Evolutionary conservation across 2,329 filamentous ascomycete genomes (phyloP).

Genomic region (Pseudogymnoascus sp.): DNA sequence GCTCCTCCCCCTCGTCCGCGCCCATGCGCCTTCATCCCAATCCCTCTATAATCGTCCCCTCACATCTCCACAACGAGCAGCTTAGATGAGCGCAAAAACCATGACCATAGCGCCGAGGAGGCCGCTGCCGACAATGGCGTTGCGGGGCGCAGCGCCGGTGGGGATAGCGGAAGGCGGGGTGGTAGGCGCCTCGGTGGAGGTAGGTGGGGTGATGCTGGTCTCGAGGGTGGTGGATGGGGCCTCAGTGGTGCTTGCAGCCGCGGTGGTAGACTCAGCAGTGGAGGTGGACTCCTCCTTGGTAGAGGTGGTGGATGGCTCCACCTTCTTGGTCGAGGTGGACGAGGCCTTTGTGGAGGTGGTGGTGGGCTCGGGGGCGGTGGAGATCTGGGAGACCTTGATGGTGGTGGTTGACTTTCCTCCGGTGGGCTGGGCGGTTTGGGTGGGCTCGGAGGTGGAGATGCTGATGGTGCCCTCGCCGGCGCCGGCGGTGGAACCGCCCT

Average conservation of each 20-base stretch:
- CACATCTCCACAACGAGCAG: background rate
- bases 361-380: background rate
- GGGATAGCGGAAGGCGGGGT: background rate
- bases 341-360: background rate
- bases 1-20: background rate
- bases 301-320: background rate
- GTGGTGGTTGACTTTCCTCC: background rate
- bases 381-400: background rate
- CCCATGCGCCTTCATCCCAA: background rate
- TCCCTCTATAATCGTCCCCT: background rate
- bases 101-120: background rate
- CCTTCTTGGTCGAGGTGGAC: background rate
- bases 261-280: background rate
- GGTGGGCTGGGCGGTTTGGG: background rate
- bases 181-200: background rate
- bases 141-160: background rate
- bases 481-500: background rate
- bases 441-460: background rate
- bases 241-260: background rate
- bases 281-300: background rate
- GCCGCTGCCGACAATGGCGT: background rate
- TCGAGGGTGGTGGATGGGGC: background rate
- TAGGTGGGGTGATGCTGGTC: background rate
- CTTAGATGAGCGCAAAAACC: background rate
- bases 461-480: background rate